Conservation (phyloP, 225 moss, liverwort and hornwort genomes). For the Asterella californica region DNA sequence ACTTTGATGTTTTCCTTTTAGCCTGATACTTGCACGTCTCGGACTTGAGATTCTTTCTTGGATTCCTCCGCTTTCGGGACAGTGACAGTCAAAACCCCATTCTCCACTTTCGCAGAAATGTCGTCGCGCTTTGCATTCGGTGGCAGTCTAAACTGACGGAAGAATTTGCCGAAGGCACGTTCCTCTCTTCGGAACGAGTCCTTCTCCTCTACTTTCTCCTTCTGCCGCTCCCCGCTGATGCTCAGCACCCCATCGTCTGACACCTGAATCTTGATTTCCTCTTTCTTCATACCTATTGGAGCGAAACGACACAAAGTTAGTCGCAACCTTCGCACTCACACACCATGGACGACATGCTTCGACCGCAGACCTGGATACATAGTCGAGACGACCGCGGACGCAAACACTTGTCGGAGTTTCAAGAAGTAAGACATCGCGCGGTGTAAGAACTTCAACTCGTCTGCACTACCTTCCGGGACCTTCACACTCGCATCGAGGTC, state of each 20-base stretch:
- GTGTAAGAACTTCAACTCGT: too few relatives aligned
- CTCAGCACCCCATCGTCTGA: conserved; percentile 14
- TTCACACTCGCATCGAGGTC: too few relatives aligned
- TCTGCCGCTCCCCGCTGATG: conserved; percentile 11
- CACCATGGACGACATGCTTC: too few relatives aligned
- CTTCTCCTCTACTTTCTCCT: background rate
- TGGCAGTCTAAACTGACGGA: conserved; percentile 45
- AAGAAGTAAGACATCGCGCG: background rate
- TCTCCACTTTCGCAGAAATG: conserved; percentile 42
- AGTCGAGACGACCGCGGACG: background rate
- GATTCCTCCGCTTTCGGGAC: conserved; percentile 29
- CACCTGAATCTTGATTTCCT: conserved; percentile 21
- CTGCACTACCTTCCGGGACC: too few relatives aligned
- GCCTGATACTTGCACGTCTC: background rate
- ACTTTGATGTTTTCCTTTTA: background rate
- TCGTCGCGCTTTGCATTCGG: conserved; percentile 42
- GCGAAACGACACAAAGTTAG: background rate
- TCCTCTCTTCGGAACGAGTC: background rate
- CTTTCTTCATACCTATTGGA: conserved; percentile 14
- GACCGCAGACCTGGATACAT: background rate
- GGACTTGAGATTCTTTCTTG: background rate
- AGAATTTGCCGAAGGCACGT: conserved; percentile 10
- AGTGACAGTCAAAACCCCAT: conserved; percentile 43
- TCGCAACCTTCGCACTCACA: too few relatives aligned
- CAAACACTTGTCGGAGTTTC: background rate